Base-by-base conservation (phyloP, 164 flowering plant species). In the Macadamia tetraphylla region DNA sequence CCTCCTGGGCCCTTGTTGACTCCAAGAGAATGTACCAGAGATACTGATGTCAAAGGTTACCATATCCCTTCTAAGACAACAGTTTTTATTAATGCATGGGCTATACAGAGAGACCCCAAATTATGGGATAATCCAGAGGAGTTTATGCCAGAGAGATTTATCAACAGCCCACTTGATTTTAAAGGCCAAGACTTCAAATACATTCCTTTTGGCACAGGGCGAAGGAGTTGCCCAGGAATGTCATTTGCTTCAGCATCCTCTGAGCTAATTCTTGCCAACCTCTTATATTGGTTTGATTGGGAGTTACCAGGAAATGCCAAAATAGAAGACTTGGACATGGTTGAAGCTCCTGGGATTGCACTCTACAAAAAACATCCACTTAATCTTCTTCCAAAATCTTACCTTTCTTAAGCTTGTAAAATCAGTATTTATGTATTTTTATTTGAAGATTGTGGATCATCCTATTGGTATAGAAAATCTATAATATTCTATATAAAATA, bases 221-320 rank as follows among this genome's bases (percentile, higher is more conserved):
- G 71, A 31, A 60, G 74, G 46, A 63, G 63, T 3, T 74, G 77
- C 31, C 77, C 74, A 1, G 74, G 74, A 11, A 46, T 58, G 2
- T 1, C 64, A 58, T 63, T 71, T 17, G 60, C 64, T 1, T 2
- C 59, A 9, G 44, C 68, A 9, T 48, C 49, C 0, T 44, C 29
- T 6, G 71, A 75, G 65, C 29, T 29, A 3, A 57, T 18, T 12
- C 10, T 75, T n/a, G 74, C 74, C 1, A 71, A 75, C 12, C 60
- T 75, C 30, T 10, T 75, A 46, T 67, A 71, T 23, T 46, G 48
- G 52, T 75, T 75, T 18, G 57, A 75, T 9, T 75, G 74, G 71
- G 64, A 62, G 17, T 6, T 68, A 29, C 71, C 75, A 9, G 53
- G n/a, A 17, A 71, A 67, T 0, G 59, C 13, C 11, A 12, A 44